Evolutionary conservation across 345 rosid species (phyloP), one percentile per base, ranked within the genome.

Genomic region (Boechera divaricarpa): DNA sequence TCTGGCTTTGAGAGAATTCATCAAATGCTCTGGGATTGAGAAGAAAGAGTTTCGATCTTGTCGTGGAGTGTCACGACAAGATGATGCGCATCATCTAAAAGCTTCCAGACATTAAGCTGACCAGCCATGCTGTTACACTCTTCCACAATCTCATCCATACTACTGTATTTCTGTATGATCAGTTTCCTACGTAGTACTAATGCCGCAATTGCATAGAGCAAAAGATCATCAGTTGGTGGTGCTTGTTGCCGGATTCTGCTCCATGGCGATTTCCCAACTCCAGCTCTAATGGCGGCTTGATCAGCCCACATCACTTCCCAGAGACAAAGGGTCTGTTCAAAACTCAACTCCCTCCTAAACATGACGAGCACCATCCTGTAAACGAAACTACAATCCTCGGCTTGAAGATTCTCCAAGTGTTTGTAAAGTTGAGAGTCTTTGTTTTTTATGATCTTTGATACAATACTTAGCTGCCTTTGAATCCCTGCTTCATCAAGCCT

Each of bases 271-370:
- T 91, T 96, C 49, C 97, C 97, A 7, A 95, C 85, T 70, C 96
- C 94, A 6, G 93, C 92, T 80, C 99, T 91, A 15, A 93, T 87
- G n/a, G 99, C 98, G 4, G 98, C 98, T 81, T 91, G 98, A 84
- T 96, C 99, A 29, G 97, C 99, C 99, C 99, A 93, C 94, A 96
- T 89, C 58, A 96, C 98, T 83, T 96, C 99, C 99, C 99, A 96
- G 0, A 96, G 91, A 84, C 93, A 87, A 69, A 87, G 73, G 10
- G 99, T 91, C 77, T 96, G 97, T 70, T 96, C 99, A 64, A 93
- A 93, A 29, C 96, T 86, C 78, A 96, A 78, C 81, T 96, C 98
- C 77, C 99, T 86, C 74, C 98, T 83, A 73, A 96, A 96, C 72
- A 96, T 77, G 33, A 96, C 99, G 6, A 96, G 90, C 60, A 93